A percentile compares a stretch with the other conserved stretches of the same genome.
phyloP scores from a whole-genome alignment of 2,329 filamentous ascomycete genomes.

The Aspergillus melleus region DNA sequence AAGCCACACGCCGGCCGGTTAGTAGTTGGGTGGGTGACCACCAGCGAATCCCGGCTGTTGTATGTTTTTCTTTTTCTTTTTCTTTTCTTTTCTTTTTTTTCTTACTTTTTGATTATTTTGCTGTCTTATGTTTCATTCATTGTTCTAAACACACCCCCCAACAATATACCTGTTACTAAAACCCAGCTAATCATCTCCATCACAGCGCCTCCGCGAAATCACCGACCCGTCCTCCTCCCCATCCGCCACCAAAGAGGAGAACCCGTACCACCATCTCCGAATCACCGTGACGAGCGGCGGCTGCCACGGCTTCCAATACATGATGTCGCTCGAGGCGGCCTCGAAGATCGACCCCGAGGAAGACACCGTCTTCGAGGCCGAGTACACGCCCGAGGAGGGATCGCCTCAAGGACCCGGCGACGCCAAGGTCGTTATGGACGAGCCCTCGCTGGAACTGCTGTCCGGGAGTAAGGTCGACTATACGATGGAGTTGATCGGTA shows the following conservation, averaged over 20 bases:
- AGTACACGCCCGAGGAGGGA: slow-evolving; percentile 33
- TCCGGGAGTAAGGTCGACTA: slow-evolving; percentile 96
- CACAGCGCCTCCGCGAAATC: slow-evolving; percentile 70
- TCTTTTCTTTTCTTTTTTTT: slow-evolving; percentile 31
- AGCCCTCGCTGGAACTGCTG: slow-evolving; percentile 80
- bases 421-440: slow-evolving; percentile 87
- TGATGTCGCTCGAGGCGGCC: slow-evolving; percentile 75
- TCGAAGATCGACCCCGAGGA: slow-evolving; percentile 67
- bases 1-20: slow-evolving; percentile 48
- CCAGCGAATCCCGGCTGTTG: slow-evolving; percentile 48
- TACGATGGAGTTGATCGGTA: slow-evolving; percentile 90
- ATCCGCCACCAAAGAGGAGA: slow-evolving; percentile 46
- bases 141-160: not conserved
- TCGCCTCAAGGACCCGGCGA: slow-evolving; percentile 44
- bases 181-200: slow-evolving; percentile 13
- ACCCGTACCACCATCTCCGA: slow-evolving; percentile 81
- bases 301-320: slow-evolving; percentile 96
- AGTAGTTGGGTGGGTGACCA: slow-evolving; percentile 51
- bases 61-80: too few species aligned
- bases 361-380: slow-evolving; percentile 81
- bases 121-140: not conserved
- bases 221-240: slow-evolving; percentile 53
- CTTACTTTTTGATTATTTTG: slow-evolving; percentile 7
- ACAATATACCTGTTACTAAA: not conserved
- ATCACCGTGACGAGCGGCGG: slow-evolving; percentile 91